phyloP scores from a whole-genome alignment of 1,139 yeast genomes.

The Petasospora rhodanensis region DNA sequence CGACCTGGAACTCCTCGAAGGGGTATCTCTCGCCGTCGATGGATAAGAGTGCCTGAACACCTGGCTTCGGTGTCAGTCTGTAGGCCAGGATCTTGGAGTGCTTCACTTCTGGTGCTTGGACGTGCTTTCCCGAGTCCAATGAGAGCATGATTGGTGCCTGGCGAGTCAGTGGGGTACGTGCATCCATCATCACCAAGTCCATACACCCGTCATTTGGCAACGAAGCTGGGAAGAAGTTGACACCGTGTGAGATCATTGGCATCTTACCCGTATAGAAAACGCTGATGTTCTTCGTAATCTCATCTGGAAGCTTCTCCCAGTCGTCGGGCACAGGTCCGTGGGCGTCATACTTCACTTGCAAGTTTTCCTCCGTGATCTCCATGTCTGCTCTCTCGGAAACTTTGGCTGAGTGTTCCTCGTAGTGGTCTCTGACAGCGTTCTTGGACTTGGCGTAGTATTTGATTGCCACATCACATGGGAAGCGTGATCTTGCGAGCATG shows the following conservation, averaged over 20 bases:
- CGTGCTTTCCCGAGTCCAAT: slow-evolving; percentile 75
- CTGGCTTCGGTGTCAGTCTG: slow-evolving; percentile 61
- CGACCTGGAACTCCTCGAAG: slow-evolving; percentile 76
- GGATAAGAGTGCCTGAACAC: slow-evolving; percentile 57
- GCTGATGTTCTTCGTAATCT: slow-evolving; percentile 47
- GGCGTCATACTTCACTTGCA: slow-evolving; percentile 37
- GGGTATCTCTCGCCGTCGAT: slow-evolving; percentile 91
- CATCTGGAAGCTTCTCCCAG: slow-evolving; percentile 59
- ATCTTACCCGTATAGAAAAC: slow-evolving; percentile 87
- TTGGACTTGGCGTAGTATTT: slow-evolving; percentile 58
- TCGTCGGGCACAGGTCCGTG: slow-evolving; percentile 53
- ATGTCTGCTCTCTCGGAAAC: slow-evolving; percentile 12
- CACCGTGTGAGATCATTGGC: slow-evolving; percentile 82
- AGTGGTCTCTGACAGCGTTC: slow-evolving; percentile 48
- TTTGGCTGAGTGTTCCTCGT: slow-evolving; percentile 31
- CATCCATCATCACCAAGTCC: slow-evolving; percentile 72
- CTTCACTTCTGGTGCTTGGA: slow-evolving; percentile 55
- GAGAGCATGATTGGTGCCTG: slow-evolving; percentile 56
- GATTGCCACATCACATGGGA: slow-evolving; percentile 80
- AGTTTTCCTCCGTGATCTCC: slow-evolving; percentile 29
- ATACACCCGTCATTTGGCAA: slow-evolving; percentile 83
- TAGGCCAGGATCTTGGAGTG: slow-evolving; percentile 82
- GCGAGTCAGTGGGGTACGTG: slow-evolving; percentile 52
- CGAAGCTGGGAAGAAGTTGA: slow-evolving; percentile 90
- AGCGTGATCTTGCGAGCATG: slow-evolving; percentile 54